These are phyloP conservation scores for Tolypocladium inflatum DNA, from an alignment of 2,329 filamentous ascomycete genomes.

Conservation along the genomic window DNA sequence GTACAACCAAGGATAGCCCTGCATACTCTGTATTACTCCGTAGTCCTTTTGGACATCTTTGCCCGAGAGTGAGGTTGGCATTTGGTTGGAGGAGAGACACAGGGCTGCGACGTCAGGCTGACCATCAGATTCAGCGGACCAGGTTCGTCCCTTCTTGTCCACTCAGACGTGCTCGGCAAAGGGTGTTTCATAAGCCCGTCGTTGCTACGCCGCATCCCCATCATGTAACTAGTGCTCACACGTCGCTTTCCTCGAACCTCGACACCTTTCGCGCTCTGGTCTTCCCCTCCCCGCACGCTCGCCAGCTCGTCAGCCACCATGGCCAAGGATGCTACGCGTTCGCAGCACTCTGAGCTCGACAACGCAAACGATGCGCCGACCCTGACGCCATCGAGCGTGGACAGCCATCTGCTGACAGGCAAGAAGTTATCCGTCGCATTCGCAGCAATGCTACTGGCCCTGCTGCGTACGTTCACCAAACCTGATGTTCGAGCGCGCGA, in stretches of 20 bases:
- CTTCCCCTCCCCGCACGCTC: not conserved
- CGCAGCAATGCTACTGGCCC: not conserved
- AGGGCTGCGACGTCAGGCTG: no score
- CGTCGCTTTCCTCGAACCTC: not conserved
- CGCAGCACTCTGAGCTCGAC: not conserved
- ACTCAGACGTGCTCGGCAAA: no score
- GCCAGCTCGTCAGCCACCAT: not conserved
- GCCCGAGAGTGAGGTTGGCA: no score
- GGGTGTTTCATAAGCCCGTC: no score
- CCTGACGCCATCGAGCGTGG: not conserved
- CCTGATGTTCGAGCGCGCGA: not conserved
- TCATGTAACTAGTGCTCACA: no score
- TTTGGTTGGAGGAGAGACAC: no score
- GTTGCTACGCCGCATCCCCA: no score
- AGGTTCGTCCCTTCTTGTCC: no score
- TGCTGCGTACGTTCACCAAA: not conserved
- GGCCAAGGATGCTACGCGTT: not conserved
- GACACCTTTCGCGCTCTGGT: not conserved
- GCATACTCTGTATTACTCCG: no score
- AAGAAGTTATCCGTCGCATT: not conserved
- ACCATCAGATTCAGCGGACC: no score
- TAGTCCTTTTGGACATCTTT: no score
- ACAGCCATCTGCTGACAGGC: not conserved
- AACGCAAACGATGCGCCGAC: not conserved
- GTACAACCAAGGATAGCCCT: no score